phyloP scores from a whole-genome alignment of 441 rosid species.

The Jatropha podagrica region DNA sequence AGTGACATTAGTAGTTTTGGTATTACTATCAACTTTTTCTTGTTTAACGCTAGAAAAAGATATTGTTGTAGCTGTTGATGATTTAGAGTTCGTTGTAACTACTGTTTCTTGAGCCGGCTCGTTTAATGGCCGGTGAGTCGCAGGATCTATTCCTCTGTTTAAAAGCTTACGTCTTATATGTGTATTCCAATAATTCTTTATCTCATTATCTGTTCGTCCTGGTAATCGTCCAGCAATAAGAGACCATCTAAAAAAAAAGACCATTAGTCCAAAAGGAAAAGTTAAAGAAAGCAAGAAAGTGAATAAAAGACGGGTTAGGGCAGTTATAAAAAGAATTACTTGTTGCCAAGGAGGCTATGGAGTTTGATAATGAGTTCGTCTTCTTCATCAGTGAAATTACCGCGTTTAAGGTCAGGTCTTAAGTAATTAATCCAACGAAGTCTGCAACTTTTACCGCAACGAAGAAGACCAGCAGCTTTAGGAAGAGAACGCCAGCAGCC shows the following conservation, averaged over 20 bases:
- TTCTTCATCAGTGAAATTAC: conserved; percentile 89
- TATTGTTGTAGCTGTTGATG: conserved; percentile 32
- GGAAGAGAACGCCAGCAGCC: conserved; percentile 99
- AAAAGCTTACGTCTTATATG: conserved; percentile 86
- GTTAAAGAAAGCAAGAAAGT: neutral
- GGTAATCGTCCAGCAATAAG: conserved; percentile 91
- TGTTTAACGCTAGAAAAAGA: conserved; percentile 38
- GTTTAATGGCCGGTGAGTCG: conserved; percentile 69
- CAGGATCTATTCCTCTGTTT: conserved; percentile 87
- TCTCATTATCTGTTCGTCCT: conserved; percentile 96
- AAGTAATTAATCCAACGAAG: conserved; percentile 97
- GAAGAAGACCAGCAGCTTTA: conserved; percentile 95
- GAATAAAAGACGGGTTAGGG: neutral
- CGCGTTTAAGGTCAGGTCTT: conserved; percentile 92
- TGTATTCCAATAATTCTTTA: conserved; percentile 96
- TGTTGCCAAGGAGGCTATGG: conserved; percentile 94
- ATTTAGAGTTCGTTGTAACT: neutral
- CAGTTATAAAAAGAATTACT: conserved; percentile 36
- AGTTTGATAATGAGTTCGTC: conserved; percentile 95
- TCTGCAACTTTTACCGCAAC: conserved; percentile 93
- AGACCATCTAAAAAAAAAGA: conserved; percentile 68
- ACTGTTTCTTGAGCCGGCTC: conserved; percentile 41
- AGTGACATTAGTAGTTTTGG: neutral
- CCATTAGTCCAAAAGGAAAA: neutral
- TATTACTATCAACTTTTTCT: conserved; percentile 23